A percentile compares a stretch with the other conserved stretches of the same genome.
phyloP scores from a whole-genome alignment of 495 filamentous ascomycete genomes.

The Penicillium paradoxum region DNA sequence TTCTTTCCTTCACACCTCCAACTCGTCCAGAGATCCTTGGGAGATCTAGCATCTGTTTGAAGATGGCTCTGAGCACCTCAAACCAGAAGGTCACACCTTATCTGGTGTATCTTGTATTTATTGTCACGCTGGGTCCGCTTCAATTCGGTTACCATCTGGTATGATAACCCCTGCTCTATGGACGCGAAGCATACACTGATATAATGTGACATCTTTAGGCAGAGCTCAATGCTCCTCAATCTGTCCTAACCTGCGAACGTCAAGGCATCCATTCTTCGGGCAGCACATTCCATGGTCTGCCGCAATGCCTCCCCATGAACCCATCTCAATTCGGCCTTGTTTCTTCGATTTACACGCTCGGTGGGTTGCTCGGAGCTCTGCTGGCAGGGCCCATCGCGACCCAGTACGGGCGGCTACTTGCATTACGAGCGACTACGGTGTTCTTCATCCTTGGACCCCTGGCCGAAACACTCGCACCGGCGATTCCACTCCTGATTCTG shows the following conservation, averaged over 20 bases:
- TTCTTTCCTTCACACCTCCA: not conserved
- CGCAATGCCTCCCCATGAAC: constrained; percentile 81
- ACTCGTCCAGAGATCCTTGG: not conserved
- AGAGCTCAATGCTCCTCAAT: constrained; percentile 90
- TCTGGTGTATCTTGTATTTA: constrained; percentile 57
- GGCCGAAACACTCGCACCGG: constrained; percentile 63
- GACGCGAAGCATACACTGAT: not conserved
- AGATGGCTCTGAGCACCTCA: constrained; percentile 20
- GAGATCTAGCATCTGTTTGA: not conserved
- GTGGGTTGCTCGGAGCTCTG: constrained; percentile 80
- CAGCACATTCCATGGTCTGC: constrained; percentile 36
- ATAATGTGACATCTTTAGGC: constrained; percentile 48
- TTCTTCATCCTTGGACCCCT: constrained; percentile 74
- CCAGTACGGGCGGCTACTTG: constrained; percentile 62
- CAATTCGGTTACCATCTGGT: constrained; percentile 96
- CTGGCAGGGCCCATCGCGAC: constrained; percentile 68
- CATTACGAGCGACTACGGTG: constrained; percentile 66
- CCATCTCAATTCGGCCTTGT: constrained; percentile 71
- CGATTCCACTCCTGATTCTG: constrained; percentile 60
- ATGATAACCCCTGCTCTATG: constrained; percentile 11
- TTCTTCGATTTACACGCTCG: constrained; percentile 85
- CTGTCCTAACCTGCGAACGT: constrained; percentile 76
- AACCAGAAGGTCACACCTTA: constrained; percentile 50
- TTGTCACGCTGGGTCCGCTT: constrained; percentile 71
- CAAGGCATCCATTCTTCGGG: constrained; percentile 47